Evolutionary conservation across 352 stramenopile species (phyloP), one percentile per base, ranked within the genome.

Genomic region (Globisporangium spiculum): DNA sequence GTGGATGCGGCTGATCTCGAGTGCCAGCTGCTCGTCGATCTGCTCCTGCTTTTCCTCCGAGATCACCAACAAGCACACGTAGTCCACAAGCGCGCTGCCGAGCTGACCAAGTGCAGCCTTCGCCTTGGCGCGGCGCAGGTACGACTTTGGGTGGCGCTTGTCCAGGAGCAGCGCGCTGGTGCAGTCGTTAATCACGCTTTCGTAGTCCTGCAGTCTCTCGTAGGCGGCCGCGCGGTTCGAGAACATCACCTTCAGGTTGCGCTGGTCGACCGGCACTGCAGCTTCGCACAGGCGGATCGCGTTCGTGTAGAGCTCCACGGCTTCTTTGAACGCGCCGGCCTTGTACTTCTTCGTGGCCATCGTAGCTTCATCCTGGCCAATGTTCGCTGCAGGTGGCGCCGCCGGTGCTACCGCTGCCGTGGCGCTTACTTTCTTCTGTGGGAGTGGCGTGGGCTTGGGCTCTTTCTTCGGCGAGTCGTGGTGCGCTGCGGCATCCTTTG

Each of bases 171-270:
- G 53, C 14, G 82, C 86, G 55, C 76, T 82, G 2, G 80, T 73
- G 66, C 86, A 93, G 67, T 93, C 86, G 9, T 66, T 65, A 8
- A 91, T 65, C n/a, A 93, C 86, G 58, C 76, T 77, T 63, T 76
- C 63, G 66, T 88, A 77, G 73, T 91, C 77, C 63, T 85, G 73
- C 20, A 94, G 75, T 59, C 84, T 81, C 60, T 94, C 86, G 65
- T 88, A 91, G 38, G 86, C 84, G 2, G 86, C 84, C 0, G 84
- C 86, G 36, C 86, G 83, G 76, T 94, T 94, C 66, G 86, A 91
- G 71, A 87, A 94, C 84, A 94, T 92, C 67, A 94, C 86, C 67
- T 94, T 94, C 32, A 94, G 71, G 75, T 94, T 92, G 67, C 83
- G 81, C 58, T 75, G 75, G 66, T 93, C 84, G 44, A 89, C 68